A percentile compares a stretch with the other conserved stretches of the same genome.
These are phyloP conservation scores for Picea mariana DNA, from an alignment of 83 land plant genomes.

Conservation along the genomic window DNA sequence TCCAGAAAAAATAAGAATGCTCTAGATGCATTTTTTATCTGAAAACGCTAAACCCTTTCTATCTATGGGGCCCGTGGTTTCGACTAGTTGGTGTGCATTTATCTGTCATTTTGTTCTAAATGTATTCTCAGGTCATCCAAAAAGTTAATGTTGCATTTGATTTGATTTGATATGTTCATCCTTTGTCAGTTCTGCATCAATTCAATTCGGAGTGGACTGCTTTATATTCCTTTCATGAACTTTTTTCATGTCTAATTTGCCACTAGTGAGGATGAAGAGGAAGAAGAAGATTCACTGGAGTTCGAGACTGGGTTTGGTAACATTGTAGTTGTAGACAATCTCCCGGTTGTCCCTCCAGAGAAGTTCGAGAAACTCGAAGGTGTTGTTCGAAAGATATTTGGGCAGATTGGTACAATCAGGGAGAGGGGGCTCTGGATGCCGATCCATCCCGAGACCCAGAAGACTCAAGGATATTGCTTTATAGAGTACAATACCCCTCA, in stretches of 20 bases:
- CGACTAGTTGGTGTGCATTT: not conserved
- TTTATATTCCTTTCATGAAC: not conserved
- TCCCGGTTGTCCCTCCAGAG: conserved; percentile 75
- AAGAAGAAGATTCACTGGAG: conserved; percentile 56
- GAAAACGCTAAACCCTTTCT: too few relatives aligned
- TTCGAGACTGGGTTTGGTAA: conserved; percentile 66
- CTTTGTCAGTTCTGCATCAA: too few relatives aligned
- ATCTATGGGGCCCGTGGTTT: too few relatives aligned
- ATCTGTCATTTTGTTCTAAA: not conserved
- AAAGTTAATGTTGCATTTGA: not conserved
- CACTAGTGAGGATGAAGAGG: conserved; percentile 71
- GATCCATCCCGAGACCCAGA: conserved; percentile 60
- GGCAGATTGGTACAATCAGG: conserved; percentile 85
- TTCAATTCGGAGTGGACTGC: too few relatives aligned
- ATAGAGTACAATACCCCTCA: conserved; percentile 85
- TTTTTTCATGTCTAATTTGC: conserved; percentile 5
- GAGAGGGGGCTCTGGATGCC: conserved; percentile 91
- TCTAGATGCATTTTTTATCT: too few relatives aligned
- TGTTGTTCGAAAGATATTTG: conserved; percentile 84
- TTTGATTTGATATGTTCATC: not conserved
- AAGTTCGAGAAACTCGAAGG: conserved; percentile 92
- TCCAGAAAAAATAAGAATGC: too few relatives aligned
- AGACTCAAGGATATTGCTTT: conserved; percentile 87
- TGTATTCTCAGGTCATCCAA: not conserved
- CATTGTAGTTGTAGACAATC: conserved; percentile 72